These are phyloP conservation scores for Psilocybe azurescens DNA, from an alignment of 768 basidiomycete genomes.

Conservation along the genomic window DNA sequence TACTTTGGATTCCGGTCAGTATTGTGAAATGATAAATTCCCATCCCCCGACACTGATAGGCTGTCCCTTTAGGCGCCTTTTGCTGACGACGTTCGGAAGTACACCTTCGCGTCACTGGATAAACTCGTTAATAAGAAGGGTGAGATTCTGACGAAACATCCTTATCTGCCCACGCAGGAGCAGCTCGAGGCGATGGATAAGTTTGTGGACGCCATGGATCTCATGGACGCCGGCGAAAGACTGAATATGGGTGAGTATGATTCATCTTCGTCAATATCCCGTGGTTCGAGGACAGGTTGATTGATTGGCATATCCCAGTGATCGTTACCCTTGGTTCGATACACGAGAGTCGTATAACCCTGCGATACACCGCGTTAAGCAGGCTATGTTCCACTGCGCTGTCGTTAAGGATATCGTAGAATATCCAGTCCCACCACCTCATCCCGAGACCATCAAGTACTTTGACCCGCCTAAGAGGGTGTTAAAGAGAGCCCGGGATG, in stretches of 20 bases:
- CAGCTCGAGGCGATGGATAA: slow-evolving; percentile 85
- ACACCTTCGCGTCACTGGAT: slow-evolving; percentile 83
- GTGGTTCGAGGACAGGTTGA: background rate
- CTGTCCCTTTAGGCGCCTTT: slow-evolving; percentile 79
- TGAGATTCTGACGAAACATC: slow-evolving; percentile 73
- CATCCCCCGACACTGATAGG: background rate
- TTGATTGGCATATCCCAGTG: slow-evolving; percentile 40
- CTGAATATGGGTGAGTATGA: slow-evolving; percentile 72
- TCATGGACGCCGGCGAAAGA: slow-evolving; percentile 78
- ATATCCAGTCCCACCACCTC: slow-evolving; percentile 83
- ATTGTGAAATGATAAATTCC: background rate
- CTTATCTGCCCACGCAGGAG: slow-evolving; percentile 79
- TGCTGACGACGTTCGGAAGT: slow-evolving; percentile 90
- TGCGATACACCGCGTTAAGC: slow-evolving; percentile 87
- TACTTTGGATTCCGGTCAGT: slow-evolving; percentile 83
- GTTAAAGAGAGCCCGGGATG: slow-evolving; percentile 59
- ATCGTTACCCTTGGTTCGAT: slow-evolving; percentile 76
- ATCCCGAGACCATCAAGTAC: slow-evolving; percentile 84
- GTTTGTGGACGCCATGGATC: slow-evolving; percentile 89
- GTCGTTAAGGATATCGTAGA: slow-evolving; percentile 73
- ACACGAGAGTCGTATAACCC: slow-evolving; percentile 84
- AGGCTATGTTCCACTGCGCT: slow-evolving; percentile 91
- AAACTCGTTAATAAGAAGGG: slow-evolving; percentile 78
- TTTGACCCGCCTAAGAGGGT: slow-evolving; percentile 78
- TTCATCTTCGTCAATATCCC: background rate